These are phyloP conservation scores for Metschnikowia borealis DNA, from an alignment of 805 yeast genomes.

Conservation along the genomic window DNA sequence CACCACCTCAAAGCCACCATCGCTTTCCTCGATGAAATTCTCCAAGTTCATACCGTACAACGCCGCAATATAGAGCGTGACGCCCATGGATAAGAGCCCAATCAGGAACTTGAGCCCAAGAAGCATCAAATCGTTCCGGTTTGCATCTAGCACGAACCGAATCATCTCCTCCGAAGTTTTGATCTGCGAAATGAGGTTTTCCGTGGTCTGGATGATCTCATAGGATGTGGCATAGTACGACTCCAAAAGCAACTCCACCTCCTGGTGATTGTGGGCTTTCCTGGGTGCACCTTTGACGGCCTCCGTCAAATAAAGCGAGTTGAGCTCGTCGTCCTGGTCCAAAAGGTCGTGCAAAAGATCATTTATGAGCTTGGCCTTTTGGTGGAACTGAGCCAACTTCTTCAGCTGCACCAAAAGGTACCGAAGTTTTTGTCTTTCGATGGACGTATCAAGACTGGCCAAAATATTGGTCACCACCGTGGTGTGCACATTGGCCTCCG, in stretches of 20 bases:
- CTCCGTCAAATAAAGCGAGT: constrained; percentile 75
- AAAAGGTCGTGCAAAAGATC: constrained; percentile 81
- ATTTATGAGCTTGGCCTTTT: constrained; percentile 76
- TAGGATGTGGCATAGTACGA: constrained; percentile 88
- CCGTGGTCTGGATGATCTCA: constrained; percentile 89
- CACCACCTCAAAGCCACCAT: constrained; percentile 57
- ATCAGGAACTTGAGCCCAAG: constrained; percentile 79
- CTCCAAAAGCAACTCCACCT: constrained; percentile 85
- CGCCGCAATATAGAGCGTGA: constrained; percentile 77
- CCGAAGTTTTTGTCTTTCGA: constrained; percentile 74
- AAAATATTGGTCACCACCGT: constrained; percentile 72
- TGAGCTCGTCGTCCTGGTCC: constrained; percentile 83
- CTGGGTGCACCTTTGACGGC: constrained; percentile 43
- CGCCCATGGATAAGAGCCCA: constrained; percentile 77
- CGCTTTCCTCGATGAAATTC: constrained; percentile 82
- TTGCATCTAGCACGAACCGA: constrained; percentile 87
- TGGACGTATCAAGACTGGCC: constrained; percentile 72
- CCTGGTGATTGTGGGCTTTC: constrained; percentile 66
- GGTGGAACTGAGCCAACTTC: constrained; percentile 76
- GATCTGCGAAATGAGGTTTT: constrained; percentile 73
- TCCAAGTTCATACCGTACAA: constrained; percentile 94
- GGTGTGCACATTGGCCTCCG: constrained; percentile 83
- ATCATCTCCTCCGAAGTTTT: constrained; percentile 93
- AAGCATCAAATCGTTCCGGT: constrained; percentile 88
- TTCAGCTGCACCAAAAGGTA: constrained; percentile 80